A percentile compares a stretch with the other conserved stretches of the same genome.
phyloP scores from a whole-genome alignment of 176 grass and related monocot genomes.

The Triticum monococcum region DNA sequence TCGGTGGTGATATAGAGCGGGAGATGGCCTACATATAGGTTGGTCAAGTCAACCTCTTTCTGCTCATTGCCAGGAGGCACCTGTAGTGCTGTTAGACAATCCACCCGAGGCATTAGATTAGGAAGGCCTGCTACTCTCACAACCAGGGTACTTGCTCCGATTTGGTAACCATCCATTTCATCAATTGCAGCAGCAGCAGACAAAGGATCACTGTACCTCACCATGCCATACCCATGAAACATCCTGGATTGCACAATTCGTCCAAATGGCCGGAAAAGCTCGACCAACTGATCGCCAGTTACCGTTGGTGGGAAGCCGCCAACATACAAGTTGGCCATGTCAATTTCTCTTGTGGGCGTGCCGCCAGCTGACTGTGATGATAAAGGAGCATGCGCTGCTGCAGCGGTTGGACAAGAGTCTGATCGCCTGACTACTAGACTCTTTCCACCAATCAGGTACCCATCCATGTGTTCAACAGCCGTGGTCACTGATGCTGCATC shows the following conservation, averaged over 20 bases:
- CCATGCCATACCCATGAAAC: conserved; percentile 51
- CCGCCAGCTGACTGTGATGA: conserved; percentile 13
- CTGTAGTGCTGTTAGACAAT: not conserved
- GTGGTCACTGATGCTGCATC: conserved; percentile 35
- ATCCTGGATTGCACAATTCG: conserved; percentile 51
- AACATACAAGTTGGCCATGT: conserved; percentile 59
- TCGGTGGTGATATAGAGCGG: conserved; percentile 43
- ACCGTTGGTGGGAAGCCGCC: conserved; percentile 47
- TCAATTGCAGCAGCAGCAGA: conserved; percentile 45
- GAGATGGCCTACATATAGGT: conserved; percentile 54
- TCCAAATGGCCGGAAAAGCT: conserved; percentile 65
- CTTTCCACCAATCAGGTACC: conserved; percentile 52
- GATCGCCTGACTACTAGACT: conserved; percentile 39
- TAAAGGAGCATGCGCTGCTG: conserved; percentile 1
- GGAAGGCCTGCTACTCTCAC: conserved; percentile 46
- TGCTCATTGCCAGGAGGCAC: conserved; percentile 5
- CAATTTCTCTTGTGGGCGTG: conserved; percentile 42
- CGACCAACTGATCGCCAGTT: conserved; percentile 42
- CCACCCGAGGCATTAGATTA: not conserved
- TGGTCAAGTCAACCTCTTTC: conserved; percentile 47
- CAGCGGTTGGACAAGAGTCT: conserved; percentile 15
- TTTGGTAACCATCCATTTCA: conserved; percentile 61
- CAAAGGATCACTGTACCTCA: conserved; percentile 46
- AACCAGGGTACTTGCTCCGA: conserved; percentile 58
- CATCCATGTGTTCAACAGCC: conserved; percentile 51